Evolutionary conservation across 371 early-diverging fungal genomes (phyloP), one percentile per base, ranked within the genome.

Genomic region (Smittium mucronatum): DNA sequence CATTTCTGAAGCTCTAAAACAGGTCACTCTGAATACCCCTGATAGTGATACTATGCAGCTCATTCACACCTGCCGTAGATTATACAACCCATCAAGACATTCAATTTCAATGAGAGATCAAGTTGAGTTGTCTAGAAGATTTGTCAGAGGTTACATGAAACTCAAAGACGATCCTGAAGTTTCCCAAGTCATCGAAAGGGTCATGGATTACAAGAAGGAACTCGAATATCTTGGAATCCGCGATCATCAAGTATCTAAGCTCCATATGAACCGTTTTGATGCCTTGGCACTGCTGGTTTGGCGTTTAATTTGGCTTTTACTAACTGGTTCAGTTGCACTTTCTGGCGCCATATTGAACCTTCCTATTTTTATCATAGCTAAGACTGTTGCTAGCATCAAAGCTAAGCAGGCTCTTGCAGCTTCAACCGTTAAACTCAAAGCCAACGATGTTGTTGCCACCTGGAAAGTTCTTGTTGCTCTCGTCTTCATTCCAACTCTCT

Each of bases 241-340:
- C 17, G 98, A 98, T 74, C 97, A 97, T 78, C 95, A 98, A 81
- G 98, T 97, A 32, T 86, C 90, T 30, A 87, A 85, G 28, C 91
- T 88, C 64, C 81, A 81, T 21, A 77, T 96, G 30, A 83, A 88
- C 57, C 82, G 86, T 34, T 74, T 82, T 64, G 75, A 82, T 57
- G 95, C 95, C 1, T 76, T 93, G 32, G 80, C 78, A n/a, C 80
- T 92, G 47, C 76, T 97, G 47, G 58, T 81, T 1, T 83, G 84
- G 66, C 85, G 96, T 25, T 72, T 89, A 0, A 58, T 83, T 2
- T 79, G 88, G 68, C 78, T 94, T 26, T 30, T 85, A 21, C 74
- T 91, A 17, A 84, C 92, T 83, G 87, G 86, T 35, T 68, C 88
- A 25, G 74, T 91, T 30, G 88, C 93, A 1, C 81, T 92, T 58